These are phyloP conservation scores for Podaxis sp. DNA, from an alignment of 768 basidiomycete species.

Conservation along the genomic window DNA sequence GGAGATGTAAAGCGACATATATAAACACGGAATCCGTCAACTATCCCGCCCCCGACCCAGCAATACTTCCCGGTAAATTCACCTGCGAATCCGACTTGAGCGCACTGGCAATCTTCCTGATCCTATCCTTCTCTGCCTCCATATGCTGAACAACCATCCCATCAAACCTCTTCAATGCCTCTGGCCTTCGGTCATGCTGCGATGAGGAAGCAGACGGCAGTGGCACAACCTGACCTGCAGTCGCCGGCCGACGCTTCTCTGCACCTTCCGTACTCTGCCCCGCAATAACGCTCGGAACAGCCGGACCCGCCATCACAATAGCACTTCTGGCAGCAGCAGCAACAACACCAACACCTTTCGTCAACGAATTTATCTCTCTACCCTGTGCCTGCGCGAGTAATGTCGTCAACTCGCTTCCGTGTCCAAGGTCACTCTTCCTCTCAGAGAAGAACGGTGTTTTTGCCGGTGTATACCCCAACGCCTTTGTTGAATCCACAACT, in stretches of 20 bases:
- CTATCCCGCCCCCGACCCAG: neutral
- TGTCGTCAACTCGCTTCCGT: conserved; percentile 30
- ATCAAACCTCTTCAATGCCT: conserved; percentile 66
- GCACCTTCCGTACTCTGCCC: conserved; percentile 2
- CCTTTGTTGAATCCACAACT: conserved; percentile 38
- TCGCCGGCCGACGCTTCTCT: conserved; percentile 21
- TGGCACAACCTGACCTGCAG: conserved; percentile 27
- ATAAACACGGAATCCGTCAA: neutral
- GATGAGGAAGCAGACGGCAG: conserved; percentile 22
- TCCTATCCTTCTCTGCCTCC: conserved; percentile 76
- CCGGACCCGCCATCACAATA: neutral
- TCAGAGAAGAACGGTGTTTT: conserved; percentile 46
- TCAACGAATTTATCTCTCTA: neutral
- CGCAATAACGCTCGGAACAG: conserved; percentile 1
- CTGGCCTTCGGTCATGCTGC: conserved; percentile 39
- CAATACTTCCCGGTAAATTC: conserved; percentile 3
- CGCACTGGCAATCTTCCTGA: conserved; percentile 69
- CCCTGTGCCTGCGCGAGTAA: conserved; percentile 4
- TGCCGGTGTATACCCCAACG: conserved; percentile 51
- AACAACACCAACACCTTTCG: conserved; percentile 16
- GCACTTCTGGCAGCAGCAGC: neutral
- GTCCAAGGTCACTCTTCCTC: conserved; percentile 38
- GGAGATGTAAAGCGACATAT: conserved; percentile 6
- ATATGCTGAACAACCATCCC: conserved; percentile 82
- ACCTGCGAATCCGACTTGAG: conserved; percentile 26